Conservation (phyloP, 2,329 filamentous ascomycete genomes). For the Cyphellophora europaea region DNA sequence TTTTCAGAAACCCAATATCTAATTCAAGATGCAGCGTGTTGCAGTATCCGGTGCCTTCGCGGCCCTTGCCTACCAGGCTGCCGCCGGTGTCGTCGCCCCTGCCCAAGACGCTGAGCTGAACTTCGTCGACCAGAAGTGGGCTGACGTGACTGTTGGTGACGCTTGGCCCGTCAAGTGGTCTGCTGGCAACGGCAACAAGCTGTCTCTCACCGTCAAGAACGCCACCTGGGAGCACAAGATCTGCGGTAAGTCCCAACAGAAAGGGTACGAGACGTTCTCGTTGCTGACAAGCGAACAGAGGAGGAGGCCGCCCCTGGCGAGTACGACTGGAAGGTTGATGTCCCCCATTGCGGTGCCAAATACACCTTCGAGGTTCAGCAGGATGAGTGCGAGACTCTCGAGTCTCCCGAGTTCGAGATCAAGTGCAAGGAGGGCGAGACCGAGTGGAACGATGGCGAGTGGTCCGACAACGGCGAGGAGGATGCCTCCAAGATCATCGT, state of each 20-base stretch:
- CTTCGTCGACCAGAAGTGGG: constrained; percentile 14
- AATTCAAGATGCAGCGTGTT: not conserved
- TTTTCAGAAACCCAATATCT: constrained; percentile 1
- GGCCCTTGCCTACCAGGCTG: constrained; percentile 9
- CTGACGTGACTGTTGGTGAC: constrained; percentile 10
- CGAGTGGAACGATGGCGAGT: constrained; percentile 1
- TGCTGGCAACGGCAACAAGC: constrained; percentile 9
- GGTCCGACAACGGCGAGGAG: constrained; percentile 5
- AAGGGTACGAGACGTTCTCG: not conserved
- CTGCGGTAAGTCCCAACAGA: constrained; percentile 10
- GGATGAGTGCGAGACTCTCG: not conserved
- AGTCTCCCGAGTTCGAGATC: constrained; percentile 1
- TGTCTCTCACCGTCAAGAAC: constrained; percentile 14
- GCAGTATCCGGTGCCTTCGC: constrained; percentile 6
- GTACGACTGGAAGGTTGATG: constrained; percentile 13
- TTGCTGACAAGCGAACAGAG: not conserved
- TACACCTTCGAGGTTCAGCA: constrained; percentile 1
- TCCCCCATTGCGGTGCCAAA: constrained; percentile 5
- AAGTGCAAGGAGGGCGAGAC: not conserved
- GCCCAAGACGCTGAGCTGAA: not conserved
- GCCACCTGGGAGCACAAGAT: constrained; percentile 9
- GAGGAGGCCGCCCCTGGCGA: constrained; percentile 3
- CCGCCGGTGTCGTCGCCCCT: constrained; percentile 8
- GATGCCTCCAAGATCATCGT: constrained; percentile 10
- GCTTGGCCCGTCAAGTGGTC: constrained; percentile 13